Conservation (phyloP, 108 stramenopile species). For the Craspedostauros australis region DNA sequence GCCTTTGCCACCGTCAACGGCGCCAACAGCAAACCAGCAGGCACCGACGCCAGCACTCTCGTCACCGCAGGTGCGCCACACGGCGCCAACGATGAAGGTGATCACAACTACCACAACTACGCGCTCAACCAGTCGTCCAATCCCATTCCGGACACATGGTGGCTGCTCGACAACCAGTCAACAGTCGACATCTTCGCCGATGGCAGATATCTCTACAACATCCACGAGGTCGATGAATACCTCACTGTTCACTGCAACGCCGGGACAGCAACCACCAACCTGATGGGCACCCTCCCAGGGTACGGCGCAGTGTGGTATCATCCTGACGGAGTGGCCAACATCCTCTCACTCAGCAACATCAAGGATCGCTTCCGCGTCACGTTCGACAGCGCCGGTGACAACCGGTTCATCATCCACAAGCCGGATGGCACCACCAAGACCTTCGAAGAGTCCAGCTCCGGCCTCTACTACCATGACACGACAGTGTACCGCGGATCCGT, state of each 20-base stretch:
- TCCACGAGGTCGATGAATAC: slow-evolving; percentile 2
- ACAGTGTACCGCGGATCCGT: neutral
- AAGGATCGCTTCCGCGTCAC: slow-evolving; percentile 7
- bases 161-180: slow-evolving; percentile 35
- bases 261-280: slow-evolving; percentile 12
- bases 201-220: slow-evolving; percentile 19
- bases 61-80: no score
- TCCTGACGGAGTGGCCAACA: slow-evolving; percentile 25
- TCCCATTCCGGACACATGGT: no score
- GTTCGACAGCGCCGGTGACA: slow-evolving; percentile 10
- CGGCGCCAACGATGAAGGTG: no score
- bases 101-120: no score
- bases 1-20: no score
- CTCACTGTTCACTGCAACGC: slow-evolving; percentile 21
- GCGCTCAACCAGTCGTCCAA: no score
- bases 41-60: no score
- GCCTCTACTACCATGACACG: neutral
- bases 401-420: slow-evolving; percentile 1
- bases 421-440: no score
- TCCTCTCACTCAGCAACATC: slow-evolving; percentile 6
- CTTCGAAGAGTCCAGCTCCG: no score
- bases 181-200: slow-evolving; percentile 28
- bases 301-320: slow-evolving; percentile 17
- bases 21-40: no score
- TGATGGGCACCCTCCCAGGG: slow-evolving; percentile 23